These are phyloP conservation scores for Talaromyces sp. DNA, from an alignment of 2,329 filamentous ascomycete genomes.

Conservation along the genomic window DNA sequence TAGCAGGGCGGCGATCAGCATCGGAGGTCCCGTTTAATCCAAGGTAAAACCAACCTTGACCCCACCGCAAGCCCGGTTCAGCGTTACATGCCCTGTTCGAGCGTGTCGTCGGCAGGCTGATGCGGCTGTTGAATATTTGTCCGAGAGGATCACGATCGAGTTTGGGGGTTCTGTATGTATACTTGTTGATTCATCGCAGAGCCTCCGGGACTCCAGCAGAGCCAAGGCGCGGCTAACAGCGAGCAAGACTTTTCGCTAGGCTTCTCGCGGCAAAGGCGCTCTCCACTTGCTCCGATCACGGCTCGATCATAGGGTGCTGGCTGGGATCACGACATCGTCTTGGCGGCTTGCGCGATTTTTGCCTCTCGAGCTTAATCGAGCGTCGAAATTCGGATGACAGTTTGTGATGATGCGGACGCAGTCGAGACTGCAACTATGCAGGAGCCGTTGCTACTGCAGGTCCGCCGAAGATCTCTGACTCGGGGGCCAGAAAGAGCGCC, in stretches of 20 bases:
- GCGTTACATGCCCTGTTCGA: background rate
- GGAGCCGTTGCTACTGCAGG: background rate
- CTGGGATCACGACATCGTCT: slow-evolving; percentile 20
- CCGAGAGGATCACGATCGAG: background rate
- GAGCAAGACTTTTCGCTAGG: background rate
- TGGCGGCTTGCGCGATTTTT: slow-evolving; percentile 22
- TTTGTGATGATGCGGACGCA: background rate
- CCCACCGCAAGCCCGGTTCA: background rate
- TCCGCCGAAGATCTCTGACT: background rate
- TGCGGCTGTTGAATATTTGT: background rate
- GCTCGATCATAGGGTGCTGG: background rate
- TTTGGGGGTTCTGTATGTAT: background rate
- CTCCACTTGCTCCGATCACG: slow-evolving; percentile 1
- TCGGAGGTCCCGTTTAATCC: background rate
- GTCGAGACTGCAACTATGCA: background rate
- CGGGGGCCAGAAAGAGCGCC: background rate
- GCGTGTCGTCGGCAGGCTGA: background rate
- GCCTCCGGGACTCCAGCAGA: background rate
- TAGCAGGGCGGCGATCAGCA: background rate
- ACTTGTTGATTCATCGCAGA: background rate
- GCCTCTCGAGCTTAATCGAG: background rate
- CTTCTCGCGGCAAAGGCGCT: background rate
- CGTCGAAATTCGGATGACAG: background rate
- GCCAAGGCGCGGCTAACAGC: background rate
- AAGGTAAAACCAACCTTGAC: background rate